Evolutionary conservation across 495 filamentous ascomycete species (phyloP).

Genomic region (Trichoderma orchidacearum): DNA sequence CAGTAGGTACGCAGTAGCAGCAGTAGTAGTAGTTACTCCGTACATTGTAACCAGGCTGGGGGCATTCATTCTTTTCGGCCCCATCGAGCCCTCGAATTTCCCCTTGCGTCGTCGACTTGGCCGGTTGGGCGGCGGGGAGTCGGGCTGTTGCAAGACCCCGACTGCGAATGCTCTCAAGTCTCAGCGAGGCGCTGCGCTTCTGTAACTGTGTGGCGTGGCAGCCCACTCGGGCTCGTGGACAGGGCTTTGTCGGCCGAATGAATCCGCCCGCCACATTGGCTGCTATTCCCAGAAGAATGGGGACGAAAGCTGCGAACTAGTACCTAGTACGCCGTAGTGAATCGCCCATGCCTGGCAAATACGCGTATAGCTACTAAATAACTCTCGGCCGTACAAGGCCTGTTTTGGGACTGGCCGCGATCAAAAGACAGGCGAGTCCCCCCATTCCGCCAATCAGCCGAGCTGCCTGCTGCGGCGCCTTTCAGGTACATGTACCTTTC

Average conservation of each 20-base stretch:
- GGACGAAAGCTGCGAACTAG: background rate
- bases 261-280: background rate
- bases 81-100: no score
- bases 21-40: no score
- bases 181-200: background rate
- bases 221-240: background rate
- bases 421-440: no score
- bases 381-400: no score
- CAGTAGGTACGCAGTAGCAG: no score
- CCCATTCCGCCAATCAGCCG: no score
- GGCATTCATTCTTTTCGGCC: no score
- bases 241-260: background rate
- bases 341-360: background rate
- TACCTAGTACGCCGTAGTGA: background rate
- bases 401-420: no score
- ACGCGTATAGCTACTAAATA: background rate
- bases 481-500: no score
- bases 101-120: no score
- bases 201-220: background rate
- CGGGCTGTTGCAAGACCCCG: slow-evolving; percentile 1
- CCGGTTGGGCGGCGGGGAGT: slow-evolving; percentile 1
- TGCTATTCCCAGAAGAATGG: background rate
- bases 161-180: background rate
- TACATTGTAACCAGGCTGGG: no score
- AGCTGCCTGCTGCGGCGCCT: no score